Conservation (phyloP, 441 rosid species). For the Pelargonium australe region DNA sequence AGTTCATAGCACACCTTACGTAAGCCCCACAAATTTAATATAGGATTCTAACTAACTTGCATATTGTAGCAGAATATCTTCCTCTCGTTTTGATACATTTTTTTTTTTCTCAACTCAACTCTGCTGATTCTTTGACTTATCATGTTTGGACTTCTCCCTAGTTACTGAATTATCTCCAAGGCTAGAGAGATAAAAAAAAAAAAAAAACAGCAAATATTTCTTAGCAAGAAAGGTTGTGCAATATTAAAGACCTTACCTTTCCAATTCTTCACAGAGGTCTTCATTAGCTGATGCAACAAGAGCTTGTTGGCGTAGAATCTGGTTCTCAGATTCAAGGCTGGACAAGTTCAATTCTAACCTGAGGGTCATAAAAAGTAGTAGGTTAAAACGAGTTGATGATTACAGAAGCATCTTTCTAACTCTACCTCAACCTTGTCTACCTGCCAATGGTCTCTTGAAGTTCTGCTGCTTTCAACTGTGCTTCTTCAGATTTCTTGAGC, state of each 20-base stretch:
- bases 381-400: constrained; percentile 14
- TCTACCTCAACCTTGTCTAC: constrained; percentile 21
- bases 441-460: constrained; percentile 44
- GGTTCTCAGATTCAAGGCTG: constrained; percentile 67
- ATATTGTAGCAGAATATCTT: background rate
- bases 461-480: constrained; percentile 36
- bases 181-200: no score
- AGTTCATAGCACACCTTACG: background rate
- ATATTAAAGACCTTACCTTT: constrained; percentile 25
- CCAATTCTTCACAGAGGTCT: constrained; percentile 37
- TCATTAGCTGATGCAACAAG: constrained; percentile 38
- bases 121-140: background rate
- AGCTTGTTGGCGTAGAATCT: constrained; percentile 65
- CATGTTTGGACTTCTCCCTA: background rate
- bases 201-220: no score
- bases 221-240: constrained; percentile 5
- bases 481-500: constrained; percentile 42
- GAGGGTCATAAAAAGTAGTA: constrained; percentile 22
- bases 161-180: background rate
- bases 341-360: constrained; percentile 49
- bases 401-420: constrained; percentile 12
- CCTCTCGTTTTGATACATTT: background rate
- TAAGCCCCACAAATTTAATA: no score
- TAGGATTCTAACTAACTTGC: background rate
- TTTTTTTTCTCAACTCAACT: background rate